Percentiles rank a stretch among this genome's conserved stretches.
Conservation (phyloP, 2,329 filamentous ascomycete species). For the Aquanectria penicillioides region DNA sequence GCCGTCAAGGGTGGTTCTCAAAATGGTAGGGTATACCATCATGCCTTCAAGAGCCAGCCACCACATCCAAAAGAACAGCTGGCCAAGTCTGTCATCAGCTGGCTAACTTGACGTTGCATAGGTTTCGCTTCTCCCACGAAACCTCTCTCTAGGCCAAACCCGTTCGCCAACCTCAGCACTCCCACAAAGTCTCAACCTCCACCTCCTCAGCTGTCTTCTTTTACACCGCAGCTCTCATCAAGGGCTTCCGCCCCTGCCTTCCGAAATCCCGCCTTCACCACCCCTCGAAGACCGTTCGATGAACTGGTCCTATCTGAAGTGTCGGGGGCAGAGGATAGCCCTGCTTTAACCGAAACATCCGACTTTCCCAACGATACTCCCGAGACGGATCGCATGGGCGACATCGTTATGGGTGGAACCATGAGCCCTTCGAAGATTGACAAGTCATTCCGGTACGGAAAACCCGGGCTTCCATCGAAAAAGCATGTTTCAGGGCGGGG, state of each 20-base stretch:
- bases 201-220: conserved; percentile 56
- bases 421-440: conserved; percentile 59
- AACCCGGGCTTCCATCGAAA: conserved; percentile 50
- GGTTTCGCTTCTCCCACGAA: conserved; percentile 53
- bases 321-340: conserved; percentile 69
- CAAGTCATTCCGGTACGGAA: conserved; percentile 58
- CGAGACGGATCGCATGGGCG: conserved; percentile 58
- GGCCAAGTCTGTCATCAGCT: background rate
- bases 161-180: conserved; percentile 50
- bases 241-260: conserved; percentile 62
- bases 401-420: conserved; percentile 53
- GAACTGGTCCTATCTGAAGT: conserved; percentile 63
- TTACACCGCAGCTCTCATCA: conserved; percentile 55
- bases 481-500: conserved; percentile 67
- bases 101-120: conserved; percentile 36
- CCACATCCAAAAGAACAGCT: background rate
- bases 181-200: conserved; percentile 53
- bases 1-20: conserved; percentile 54
- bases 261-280: conserved; percentile 72
- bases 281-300: conserved; percentile 67
- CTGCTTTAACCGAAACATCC: conserved; percentile 66
- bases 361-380: conserved; percentile 63
- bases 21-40: conserved; percentile 50
- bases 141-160: conserved; percentile 44
- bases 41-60: background rate